A percentile compares a stretch with the other conserved stretches of the same genome.
Evolutionary conservation across 352 stramenopile species (phyloP).

Genomic region (Globisporangium recalcitrans): DNA sequence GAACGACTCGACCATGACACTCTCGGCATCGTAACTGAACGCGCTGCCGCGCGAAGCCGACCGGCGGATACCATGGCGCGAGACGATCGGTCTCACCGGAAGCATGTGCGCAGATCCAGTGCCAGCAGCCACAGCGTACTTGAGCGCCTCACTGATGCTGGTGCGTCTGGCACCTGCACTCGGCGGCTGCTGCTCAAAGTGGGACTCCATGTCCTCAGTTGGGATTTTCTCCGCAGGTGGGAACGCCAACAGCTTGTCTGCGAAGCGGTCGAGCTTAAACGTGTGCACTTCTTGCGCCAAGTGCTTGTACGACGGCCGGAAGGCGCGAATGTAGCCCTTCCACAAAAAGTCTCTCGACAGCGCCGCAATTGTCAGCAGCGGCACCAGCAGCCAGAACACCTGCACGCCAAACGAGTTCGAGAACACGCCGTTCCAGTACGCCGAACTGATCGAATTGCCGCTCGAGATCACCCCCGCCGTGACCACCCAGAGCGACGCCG

Average conservation of each 20-base stretch:
- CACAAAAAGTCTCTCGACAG: slow-evolving; percentile 75
- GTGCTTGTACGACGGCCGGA: slow-evolving; percentile 80
- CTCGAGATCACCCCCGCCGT: slow-evolving; percentile 69
- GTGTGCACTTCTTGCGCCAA: slow-evolving; percentile 81
- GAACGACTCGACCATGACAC: slow-evolving; percentile 87
- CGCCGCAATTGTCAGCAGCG: slow-evolving; percentile 61
- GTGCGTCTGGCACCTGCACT: not conserved
- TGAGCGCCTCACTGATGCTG: slow-evolving; percentile 14
- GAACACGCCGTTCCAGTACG: slow-evolving; percentile 85
- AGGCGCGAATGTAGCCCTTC: slow-evolving; percentile 82
- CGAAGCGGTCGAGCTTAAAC: slow-evolving; percentile 52
- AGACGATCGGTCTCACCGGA: slow-evolving; percentile 22
- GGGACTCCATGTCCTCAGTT: slow-evolving; percentile 32
- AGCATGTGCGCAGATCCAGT: slow-evolving; percentile 11
- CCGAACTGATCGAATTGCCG: slow-evolving; percentile 63
- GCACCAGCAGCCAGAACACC: slow-evolving; percentile 74
- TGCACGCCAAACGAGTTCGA: slow-evolving; percentile 56
- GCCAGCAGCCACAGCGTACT: slow-evolving; percentile 17
- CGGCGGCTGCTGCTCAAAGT: not conserved
- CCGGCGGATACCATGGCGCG: slow-evolving; percentile 22
- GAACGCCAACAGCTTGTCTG: slow-evolving; percentile 71
- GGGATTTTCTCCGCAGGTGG: slow-evolving; percentile 72
- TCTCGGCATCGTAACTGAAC: slow-evolving; percentile 87
- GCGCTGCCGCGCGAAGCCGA: slow-evolving; percentile 60
- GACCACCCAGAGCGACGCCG: slow-evolving; percentile 67